A percentile compares a stretch with the other conserved stretches of the same genome.
Evolutionary conservation across 31 red algal species (phyloP).

Genomic region (Endocladia muricata): DNA sequence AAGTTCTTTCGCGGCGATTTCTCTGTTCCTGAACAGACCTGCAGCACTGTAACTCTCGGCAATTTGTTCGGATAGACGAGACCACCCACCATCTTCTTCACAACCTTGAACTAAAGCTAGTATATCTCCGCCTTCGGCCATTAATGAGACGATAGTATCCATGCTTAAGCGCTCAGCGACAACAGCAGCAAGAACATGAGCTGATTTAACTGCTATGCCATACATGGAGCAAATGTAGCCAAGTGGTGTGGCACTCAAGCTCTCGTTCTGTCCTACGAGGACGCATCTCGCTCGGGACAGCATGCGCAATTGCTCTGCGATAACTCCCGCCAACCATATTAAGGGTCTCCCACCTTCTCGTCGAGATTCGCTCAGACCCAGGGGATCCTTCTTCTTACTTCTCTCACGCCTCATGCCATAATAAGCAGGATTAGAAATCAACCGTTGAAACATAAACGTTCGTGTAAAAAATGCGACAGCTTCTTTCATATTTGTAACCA

Average conservation of each 20-base stretch:
- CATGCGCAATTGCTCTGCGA: background rate
- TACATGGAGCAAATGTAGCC: background rate
- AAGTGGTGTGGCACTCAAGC: background rate
- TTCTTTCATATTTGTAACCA: constrained; percentile 19
- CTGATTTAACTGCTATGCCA: background rate
- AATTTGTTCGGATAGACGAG: background rate
- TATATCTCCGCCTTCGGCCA: background rate
- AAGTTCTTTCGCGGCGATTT: background rate
- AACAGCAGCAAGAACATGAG: background rate
- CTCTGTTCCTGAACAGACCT: background rate
- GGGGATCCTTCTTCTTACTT: background rate
- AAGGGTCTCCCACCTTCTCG: background rate
- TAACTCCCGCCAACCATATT: background rate
- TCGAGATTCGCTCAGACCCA: background rate
- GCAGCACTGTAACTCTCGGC: background rate
- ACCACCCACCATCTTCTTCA: background rate
- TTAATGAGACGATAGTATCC: background rate
- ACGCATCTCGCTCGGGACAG: background rate
- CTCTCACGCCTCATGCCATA: constrained; percentile 58
- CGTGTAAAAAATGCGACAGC: constrained; percentile 44
- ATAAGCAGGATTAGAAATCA: constrained; percentile 69
- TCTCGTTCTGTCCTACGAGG: background rate
- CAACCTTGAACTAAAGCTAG: background rate
- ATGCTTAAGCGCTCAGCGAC: background rate
- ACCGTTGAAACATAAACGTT: constrained; percentile 59